Base-by-base conservation (phyloP, 805 yeast genomes). In the baker's yeast (Saccharomyces cerevisiae) region DNA sequence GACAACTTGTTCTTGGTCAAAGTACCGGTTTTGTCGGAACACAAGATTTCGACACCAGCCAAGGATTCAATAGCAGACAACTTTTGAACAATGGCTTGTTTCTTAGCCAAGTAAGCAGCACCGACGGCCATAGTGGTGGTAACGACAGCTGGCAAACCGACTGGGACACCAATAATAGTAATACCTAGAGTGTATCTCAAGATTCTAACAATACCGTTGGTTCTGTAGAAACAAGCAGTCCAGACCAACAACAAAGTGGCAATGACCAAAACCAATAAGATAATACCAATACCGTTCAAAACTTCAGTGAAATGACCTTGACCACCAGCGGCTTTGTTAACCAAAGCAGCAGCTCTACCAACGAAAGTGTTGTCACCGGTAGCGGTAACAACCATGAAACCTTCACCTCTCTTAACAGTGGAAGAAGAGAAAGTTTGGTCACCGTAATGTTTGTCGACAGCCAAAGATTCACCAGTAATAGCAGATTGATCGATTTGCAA, bases 101-200 rank as follows among this genome's bases (percentile, higher is more conserved):
- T 90, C 82, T 89, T 87, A 69, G 97, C 97, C 71, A 90, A 80
- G 85, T 89, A 89, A 71, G 97, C 96, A 75, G 97, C 97, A 84
- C 97, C 97, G 76, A 91, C 97, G 76, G 97, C 97, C 97, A 90
- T 89, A 75, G 97, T 90, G 70, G 96, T 90, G 80, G 97, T 90
- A 66, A 90, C 96, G 71, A 90, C 97, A 74, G 96, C 97, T 75
- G 97, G 97, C 73, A 90, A 84, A 86, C 97, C 97, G 66, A 90
- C 97, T 74, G 97, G 97, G 66, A 90, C 97, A 85, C 97, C 97
- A 68, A 90, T 85, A 77, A 90, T 89, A 79, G 96, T 90, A 75
- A 90, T 89, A 66, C 96, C 97, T 72, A 90, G 79, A 66, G 96
- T 85, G 85, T 83, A 87, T 79, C 96, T 83, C 75, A 90, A 81